phyloP scores from a whole-genome alignment of 257 asterid genomes.

The Gentiana straminea region DNA sequence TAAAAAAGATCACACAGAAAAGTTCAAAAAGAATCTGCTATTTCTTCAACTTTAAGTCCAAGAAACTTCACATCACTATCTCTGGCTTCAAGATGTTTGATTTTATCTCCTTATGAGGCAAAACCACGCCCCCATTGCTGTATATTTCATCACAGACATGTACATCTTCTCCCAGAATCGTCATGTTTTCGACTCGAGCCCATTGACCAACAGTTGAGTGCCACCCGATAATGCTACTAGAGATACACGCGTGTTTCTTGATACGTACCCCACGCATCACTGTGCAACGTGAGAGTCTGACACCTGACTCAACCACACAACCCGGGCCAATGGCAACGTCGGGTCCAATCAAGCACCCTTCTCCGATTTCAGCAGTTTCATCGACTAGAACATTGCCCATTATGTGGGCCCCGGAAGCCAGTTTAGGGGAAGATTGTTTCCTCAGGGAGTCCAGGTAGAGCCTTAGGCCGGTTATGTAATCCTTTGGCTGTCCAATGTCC shows the following conservation, averaged over 20 bases:
- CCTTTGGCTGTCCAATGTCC: slow-evolving; percentile 96
- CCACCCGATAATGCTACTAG: slow-evolving; percentile 86
- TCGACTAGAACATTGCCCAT: slow-evolving; percentile 71
- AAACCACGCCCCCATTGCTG: slow-evolving; percentile 76
- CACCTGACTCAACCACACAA: slow-evolving; percentile 74
- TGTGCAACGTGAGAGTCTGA: slow-evolving; percentile 82
- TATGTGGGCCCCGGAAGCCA: slow-evolving; percentile 52
- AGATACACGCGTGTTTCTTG: slow-evolving; percentile 68
- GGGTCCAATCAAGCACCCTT: slow-evolving; percentile 85
- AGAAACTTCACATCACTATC: slow-evolving; percentile 54
- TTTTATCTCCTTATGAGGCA: slow-evolving; percentile 90
- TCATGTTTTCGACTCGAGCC: slow-evolving; percentile 94
- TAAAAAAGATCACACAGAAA: slow-evolving; percentile 3
- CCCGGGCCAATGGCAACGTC: slow-evolving; percentile 86
- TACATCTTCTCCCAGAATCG: slow-evolving; percentile 80
- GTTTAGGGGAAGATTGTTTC: slow-evolving; percentile 47
- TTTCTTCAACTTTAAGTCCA: slow-evolving; percentile 11
- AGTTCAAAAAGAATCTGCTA: slow-evolving; percentile 9
- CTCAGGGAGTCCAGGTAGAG: slow-evolving; percentile 62
- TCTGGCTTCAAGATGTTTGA: slow-evolving; percentile 76
- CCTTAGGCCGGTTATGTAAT: slow-evolving; percentile 69
- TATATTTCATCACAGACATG: slow-evolving; percentile 80
- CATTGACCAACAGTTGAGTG: slow-evolving; percentile 87
- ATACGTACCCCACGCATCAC: slow-evolving; percentile 81
- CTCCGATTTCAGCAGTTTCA: slow-evolving; percentile 67